Conservation (phyloP, 208 protist species). For the Trypanosoma brucei region DNA sequence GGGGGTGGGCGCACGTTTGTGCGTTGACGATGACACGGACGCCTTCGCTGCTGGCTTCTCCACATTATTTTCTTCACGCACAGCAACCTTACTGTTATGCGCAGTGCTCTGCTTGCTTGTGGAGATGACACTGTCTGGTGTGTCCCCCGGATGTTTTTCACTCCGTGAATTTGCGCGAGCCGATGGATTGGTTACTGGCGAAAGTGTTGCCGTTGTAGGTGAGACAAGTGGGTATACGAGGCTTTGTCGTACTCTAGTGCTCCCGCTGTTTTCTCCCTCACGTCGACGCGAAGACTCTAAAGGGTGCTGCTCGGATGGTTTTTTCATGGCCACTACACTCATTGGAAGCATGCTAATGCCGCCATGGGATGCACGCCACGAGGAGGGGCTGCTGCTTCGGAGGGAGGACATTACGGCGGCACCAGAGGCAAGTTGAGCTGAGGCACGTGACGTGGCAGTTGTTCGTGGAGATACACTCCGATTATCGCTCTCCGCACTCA, state of each 20-base stretch:
- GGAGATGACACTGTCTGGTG: too few relatives aligned
- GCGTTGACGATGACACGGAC: background rate
- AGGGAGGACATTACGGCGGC: background rate
- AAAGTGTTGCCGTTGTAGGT: background rate
- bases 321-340: background rate
- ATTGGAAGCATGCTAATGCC: background rate
- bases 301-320: background rate
- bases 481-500: too few relatives aligned
- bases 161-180: background rate
- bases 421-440: background rate
- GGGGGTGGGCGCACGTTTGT: background rate
- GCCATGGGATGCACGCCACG: background rate
- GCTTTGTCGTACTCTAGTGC: background rate
- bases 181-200: background rate
- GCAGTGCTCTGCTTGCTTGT: background rate
- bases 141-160: background rate
- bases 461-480: background rate
- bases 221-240: background rate
- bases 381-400: background rate
- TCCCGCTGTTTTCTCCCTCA: background rate
- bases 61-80: background rate
- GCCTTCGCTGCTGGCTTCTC: background rate
- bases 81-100: background rate
- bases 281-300: background rate
- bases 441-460: background rate